Base-by-base conservation (phyloP, 1,284 basidiomycete genomes). In the Ganoderma boninense region DNA sequence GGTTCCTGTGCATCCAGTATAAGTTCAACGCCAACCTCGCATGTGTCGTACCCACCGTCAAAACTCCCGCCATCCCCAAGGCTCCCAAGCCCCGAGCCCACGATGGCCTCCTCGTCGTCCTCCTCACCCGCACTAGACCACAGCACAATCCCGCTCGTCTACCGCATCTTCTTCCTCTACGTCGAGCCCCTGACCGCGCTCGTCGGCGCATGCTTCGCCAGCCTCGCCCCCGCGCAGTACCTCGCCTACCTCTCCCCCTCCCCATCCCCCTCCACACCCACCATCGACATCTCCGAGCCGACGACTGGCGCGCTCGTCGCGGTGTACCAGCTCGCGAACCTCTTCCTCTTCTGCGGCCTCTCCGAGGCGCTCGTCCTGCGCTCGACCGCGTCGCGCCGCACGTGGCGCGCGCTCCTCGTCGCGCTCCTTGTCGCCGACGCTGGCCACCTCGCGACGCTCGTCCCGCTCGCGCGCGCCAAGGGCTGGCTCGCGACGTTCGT, bases 171-270 rank as follows among this genome's bases (percentile, higher is more conserved):
- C 80, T 87, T 87, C 74, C 80, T 87, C 44, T 86, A 85, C 75
- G 80, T 87, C 65, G 87, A 88, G 76, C 87, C 87, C 13, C 70
- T 87, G 54, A 86, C 86, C 1, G 85, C 86, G 1, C 78, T 88
- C 26, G 82, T 83, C 13, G 87, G 86, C 32, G 82, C 86, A n/a
- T 85, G 82, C 76, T 87, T 86, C 76, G 85, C 86, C 23, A 83
- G 81, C 16, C 75, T 82, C 44, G 72, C 75, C 26, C 85, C 84
- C 0, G 57, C 74, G 1, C 79, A 81, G 10, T 87, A 87, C 77
- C 79, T 87, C 60, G 80, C 83, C 69, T 82, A 86, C 64, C 75
- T 80, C 62, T 70, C 77, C 18, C 66, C 77, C 69, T 72, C 78
- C 29, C 73, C 80, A 32, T 14, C 77, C 6, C 8, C 11, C 40